Percentiles rank a stretch among this genome's conserved stretches.
Evolutionary conservation across 441 rosid genomes (phyloP).

Genomic region (Biscutella laevigata): DNA sequence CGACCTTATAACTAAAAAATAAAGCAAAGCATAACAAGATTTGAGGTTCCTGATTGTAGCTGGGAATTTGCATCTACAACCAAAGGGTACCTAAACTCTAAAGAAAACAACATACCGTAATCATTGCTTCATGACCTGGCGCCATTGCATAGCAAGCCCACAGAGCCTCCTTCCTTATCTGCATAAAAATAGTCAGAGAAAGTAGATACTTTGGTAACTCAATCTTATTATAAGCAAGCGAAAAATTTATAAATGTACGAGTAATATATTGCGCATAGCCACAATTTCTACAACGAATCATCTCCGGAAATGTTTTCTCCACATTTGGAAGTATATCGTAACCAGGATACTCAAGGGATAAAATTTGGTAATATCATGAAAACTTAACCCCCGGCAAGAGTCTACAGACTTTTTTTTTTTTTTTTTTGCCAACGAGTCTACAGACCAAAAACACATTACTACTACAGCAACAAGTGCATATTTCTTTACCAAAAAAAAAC

Average conservation of each 20-base stretch:
- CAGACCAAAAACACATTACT: neutral
- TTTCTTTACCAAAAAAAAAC: too few relatives aligned
- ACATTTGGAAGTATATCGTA: neutral
- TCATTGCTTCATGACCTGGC: conserved; percentile 78
- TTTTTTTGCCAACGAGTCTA: too few relatives aligned
- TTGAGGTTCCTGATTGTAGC: neutral
- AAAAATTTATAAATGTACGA: neutral
- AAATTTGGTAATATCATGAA: neutral
- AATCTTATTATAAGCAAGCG: neutral
- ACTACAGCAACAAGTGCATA: neutral
- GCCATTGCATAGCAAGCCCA: conserved; percentile 94
- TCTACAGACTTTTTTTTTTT: too few relatives aligned
- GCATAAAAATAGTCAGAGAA: conserved; percentile 12
- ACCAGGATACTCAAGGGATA: neutral
- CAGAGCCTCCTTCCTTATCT: conserved; percentile 89
- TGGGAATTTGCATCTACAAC: neutral
- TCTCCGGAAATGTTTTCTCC: neutral
- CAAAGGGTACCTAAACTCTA: neutral
- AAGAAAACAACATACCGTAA: conserved; percentile 40
- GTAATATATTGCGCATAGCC: neutral
- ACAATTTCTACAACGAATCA: neutral
- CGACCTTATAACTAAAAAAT: neutral
- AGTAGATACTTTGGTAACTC: neutral
- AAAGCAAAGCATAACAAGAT: neutral
- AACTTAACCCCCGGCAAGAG: neutral